A percentile compares a stretch with the other conserved stretches of the same genome.
Evolutionary conservation across 2,329 filamentous ascomycete species (phyloP).

Genomic region (Trichoderma arundinaceum): DNA sequence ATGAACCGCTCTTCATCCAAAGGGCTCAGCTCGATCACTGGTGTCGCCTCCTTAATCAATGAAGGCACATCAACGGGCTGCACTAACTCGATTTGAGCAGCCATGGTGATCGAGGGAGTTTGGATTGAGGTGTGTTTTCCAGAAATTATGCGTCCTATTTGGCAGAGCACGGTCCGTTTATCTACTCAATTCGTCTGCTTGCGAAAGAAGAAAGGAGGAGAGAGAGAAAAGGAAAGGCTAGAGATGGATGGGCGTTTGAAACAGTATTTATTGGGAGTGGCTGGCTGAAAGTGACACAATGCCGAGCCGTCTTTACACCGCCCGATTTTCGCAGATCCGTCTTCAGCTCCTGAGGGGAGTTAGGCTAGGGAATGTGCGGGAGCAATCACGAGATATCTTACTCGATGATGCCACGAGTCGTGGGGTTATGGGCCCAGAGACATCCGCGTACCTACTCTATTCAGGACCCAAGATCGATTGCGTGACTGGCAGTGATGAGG

Average conservation of each 20-base stretch:
- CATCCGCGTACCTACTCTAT: slow-evolving; percentile 9
- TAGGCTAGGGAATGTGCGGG: slow-evolving; percentile 2
- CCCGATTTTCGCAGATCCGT: slow-evolving; percentile 13
- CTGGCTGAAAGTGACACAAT: slow-evolving; percentile 17
- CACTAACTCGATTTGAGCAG: slow-evolving; percentile 37
- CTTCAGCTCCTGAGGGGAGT: not conserved
- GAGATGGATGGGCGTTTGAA: not conserved
- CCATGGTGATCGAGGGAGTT: slow-evolving; percentile 38
- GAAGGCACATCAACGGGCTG: slow-evolving; percentile 36
- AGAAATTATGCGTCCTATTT: not conserved
- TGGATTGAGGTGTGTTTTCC: not conserved
- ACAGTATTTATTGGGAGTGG: slow-evolving; percentile 21
- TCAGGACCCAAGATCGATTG: slow-evolving; percentile 18
- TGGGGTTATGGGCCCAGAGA: slow-evolving; percentile 29
- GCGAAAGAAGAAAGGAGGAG: not conserved
- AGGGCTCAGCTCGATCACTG: slow-evolving; percentile 38
- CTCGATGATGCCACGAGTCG: slow-evolving; percentile 27
- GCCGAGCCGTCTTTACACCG: slow-evolving; percentile 2
- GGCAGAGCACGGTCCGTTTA: not conserved
- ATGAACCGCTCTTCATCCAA: slow-evolving; percentile 48
- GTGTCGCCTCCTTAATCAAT: slow-evolving; percentile 38
- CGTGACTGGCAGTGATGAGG: slow-evolving; percentile 32
- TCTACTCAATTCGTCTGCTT: not conserved
- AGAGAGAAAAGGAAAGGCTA: not conserved
- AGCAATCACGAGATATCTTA: slow-evolving; percentile 25